Base-by-base conservation (phyloP, 208 protist genomes). In the Acanthamoeba sp. region DNA sequence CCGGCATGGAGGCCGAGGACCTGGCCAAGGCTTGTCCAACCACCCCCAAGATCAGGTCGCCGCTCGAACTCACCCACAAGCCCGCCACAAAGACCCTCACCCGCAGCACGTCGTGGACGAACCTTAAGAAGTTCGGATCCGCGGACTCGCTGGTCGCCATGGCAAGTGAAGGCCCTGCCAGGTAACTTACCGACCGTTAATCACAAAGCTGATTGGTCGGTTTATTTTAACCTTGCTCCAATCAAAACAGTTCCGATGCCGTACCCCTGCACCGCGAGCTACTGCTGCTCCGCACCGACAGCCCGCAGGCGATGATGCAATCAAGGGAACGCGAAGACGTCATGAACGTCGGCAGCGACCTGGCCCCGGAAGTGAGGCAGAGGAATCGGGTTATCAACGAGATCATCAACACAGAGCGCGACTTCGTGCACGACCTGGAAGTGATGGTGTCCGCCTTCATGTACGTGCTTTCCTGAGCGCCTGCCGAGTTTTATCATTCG, bases 381-480 rank as follows among this genome's bases (percentile, higher is more conserved):
- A 62, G 55, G 55, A 66, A n/a, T 32, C n/a, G n/a, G n/a, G n/a
- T n/a, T n/a, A n/a, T n/a, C n/a, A n/a, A n/a, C n/a, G n/a, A n/a
- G n/a, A n/a, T n/a, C n/a, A n/a, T n/a, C 82, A 59, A 66, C 82
- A 90, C 82, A 1, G 82, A 90, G 52, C 42, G 50, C 6, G 82
- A 90, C 10, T 90, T 66, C 82, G 50, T 90, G 24, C 1, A 24
- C 5, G 82, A 90, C 82, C 45, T 90, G 14, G n/a, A 90, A 1
- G 4, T 66, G 10, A 27, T 90, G 34, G 36, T 90, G 10, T 40
- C 40, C 6, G 29, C 57, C 5, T 88, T 62, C 69, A 36, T 40
- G 69, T 80, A 42, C 69, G 69, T 66, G n/a, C 59, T 66, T 29
- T 66, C 59, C 52, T 59, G 52, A n/a, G n/a, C n/a, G n/a, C n/a